A percentile compares a stretch with the other conserved stretches of the same genome.
Evolutionary conservation across 2,329 filamentous ascomycete species (phyloP).

Genomic region (Fusarium marasasianum): DNA sequence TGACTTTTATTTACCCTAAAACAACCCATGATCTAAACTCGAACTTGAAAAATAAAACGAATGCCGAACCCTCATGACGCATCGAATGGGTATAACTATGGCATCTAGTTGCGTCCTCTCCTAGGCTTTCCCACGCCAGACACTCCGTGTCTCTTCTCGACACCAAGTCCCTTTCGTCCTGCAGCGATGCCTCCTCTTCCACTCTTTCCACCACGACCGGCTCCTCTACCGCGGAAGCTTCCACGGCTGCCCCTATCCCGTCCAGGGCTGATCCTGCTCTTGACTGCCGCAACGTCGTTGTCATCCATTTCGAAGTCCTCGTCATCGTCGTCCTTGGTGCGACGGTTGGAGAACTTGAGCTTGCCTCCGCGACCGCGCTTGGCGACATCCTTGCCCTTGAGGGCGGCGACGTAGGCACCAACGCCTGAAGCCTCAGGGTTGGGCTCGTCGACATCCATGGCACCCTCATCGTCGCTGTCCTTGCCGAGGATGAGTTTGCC

Average conservation of each 20-base stretch:
- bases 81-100: constrained; percentile 44
- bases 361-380: constrained; percentile 72
- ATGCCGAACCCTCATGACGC: constrained; percentile 38
- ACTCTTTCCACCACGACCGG: constrained; percentile 49
- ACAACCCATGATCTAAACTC: constrained; percentile 32
- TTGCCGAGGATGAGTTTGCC: constrained; percentile 82
- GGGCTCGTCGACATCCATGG: constrained; percentile 72
- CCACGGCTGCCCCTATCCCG: constrained; percentile 51
- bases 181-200: constrained; percentile 59
- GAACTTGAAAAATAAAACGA: constrained; percentile 30
- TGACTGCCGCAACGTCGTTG: constrained; percentile 61
- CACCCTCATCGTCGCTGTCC: constrained; percentile 60
- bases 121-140: constrained; percentile 55
- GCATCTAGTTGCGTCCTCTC: constrained; percentile 46
- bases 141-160: constrained; percentile 58
- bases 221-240: constrained; percentile 44
- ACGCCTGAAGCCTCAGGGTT: constrained; percentile 68
- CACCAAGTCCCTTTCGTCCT: constrained; percentile 60
- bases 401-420: constrained; percentile 74
- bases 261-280: constrained; percentile 57
- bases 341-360: constrained; percentile 76
- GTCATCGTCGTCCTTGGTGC: constrained; percentile 56
- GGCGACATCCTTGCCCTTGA: constrained; percentile 73
- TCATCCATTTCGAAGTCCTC: constrained; percentile 65
- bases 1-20: constrained; percentile 33